Conservation (phyloP, 306 rosid species). For the Delonix regia region DNA sequence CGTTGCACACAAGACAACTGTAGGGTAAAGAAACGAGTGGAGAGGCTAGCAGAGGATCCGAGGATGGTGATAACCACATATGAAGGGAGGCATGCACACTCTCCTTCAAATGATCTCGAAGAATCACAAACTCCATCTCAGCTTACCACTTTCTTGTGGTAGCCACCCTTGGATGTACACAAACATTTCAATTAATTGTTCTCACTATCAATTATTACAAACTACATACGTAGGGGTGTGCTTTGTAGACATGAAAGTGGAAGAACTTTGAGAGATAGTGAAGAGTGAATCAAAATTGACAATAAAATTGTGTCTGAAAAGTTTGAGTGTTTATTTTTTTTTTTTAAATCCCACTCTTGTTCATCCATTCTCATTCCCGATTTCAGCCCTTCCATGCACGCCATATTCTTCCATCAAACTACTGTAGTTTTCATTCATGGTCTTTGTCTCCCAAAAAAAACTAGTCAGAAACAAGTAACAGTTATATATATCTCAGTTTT, state of each 20-base stretch:
- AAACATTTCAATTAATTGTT: no score
- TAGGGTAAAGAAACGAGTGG: constrained; percentile 78
- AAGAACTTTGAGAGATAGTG: not conserved
- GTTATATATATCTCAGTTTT: not conserved
- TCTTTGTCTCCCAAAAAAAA: no score
- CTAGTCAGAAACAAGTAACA: no score
- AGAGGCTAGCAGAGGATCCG: constrained; percentile 80
- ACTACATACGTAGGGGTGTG: not conserved
- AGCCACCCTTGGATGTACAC: constrained; percentile 16
- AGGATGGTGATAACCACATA: constrained; percentile 91
- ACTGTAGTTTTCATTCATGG: no score
- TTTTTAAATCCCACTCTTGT: constrained; percentile 32
- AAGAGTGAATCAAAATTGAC: constrained; percentile 7
- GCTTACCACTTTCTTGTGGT: constrained; percentile 67
- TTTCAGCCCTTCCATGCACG: not conserved
- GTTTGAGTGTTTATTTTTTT: not conserved
- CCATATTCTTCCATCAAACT: no score
- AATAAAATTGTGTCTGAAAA: constrained; percentile 1
- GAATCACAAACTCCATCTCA: constrained; percentile 61
- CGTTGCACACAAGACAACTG: constrained; percentile 81
- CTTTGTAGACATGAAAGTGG: not conserved
- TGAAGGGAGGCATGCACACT: constrained; percentile 78
- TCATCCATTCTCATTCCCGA: not conserved
- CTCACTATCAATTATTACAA: not conserved
- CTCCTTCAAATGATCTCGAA: constrained; percentile 69